Conservation (phyloP, 148 eudicot species). For the Rhododendron griersonianum region DNA sequence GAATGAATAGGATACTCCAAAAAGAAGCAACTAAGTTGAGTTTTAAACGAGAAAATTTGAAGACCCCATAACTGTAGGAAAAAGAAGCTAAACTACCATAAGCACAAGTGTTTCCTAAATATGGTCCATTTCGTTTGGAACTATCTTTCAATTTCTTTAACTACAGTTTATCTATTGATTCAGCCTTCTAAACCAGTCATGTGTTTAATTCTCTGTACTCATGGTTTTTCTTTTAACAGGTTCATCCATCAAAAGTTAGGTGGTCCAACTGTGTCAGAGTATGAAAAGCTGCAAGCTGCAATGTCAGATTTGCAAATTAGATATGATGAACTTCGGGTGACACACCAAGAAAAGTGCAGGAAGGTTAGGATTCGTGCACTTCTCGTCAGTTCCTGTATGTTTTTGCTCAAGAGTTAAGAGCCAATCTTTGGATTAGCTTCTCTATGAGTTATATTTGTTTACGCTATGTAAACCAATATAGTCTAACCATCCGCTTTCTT, state of each 20-base stretch:
- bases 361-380: slow-evolving; percentile 42
- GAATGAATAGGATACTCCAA: not conserved
- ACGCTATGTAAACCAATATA: not conserved
- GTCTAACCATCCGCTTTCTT: not conserved
- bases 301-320: slow-evolving; percentile 55
- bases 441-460: not conserved
- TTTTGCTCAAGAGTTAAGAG: not conserved
- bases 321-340: slow-evolving; percentile 57
- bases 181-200: not conserved
- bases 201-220: not conserved
- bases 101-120: not conserved
- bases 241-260: slow-evolving; percentile 90
- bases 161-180: not conserved
- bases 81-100: not conserved
- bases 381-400: not conserved
- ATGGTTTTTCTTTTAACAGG: slow-evolving; percentile 27
- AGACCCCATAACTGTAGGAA: not conserved
- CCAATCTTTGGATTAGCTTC: not conserved
- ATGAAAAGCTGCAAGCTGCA: slow-evolving; percentile 76
- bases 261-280: slow-evolving; percentile 67
- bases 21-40: not conserved
- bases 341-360: slow-evolving; percentile 62
- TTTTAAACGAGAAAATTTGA: not conserved
- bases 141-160: not conserved
- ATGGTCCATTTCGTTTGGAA: not conserved